Base-by-base conservation (phyloP, 805 yeast genomes). In the Tetrapisispora nanseiensis region DNA sequence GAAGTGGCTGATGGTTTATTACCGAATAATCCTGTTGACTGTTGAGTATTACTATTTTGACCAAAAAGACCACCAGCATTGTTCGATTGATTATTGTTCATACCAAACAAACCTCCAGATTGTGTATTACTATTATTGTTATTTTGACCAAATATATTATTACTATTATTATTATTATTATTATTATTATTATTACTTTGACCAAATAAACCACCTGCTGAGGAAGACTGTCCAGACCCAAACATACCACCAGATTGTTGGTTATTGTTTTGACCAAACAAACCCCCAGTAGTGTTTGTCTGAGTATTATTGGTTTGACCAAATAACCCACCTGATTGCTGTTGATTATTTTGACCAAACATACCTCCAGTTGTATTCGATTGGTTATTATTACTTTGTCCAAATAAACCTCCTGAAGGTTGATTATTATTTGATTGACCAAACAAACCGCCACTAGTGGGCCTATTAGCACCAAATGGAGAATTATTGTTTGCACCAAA, bases 391-490 rank as follows among this genome's bases (percentile, higher is more conserved):
- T 53, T 41, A 15, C 46, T 33, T 6, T 27, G 18, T 20, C 47
- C 47, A 51, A 70, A 35, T 10, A 43, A 19, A 11, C 45, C 23
- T 11, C 15, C 12, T 5, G 40, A 44, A 19, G 32, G n/a, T n/a
- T n/a, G n/a, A n/a, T n/a, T n/a, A n/a, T n/a, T n/a, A 37, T 47
- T 51, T 6, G 19, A n/a, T 33, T 51, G 47, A 2, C 55, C 68
- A 51, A 56, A 59, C 42, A 56, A 46, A 13, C 61, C 59, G 26
- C 55, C 55, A 12, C 49, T 31, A 15, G 51, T 46, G 6, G 61
- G 51, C 26, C 53, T 58, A 38, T 54, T 55, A 37, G 56, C 46
- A 15, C 72, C 67, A 51, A 75, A 74, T 18, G 72, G 67, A 11
- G 72, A 45, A 20, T 52, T 37, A 10, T 22, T 13, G 15, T 24